Evolutionary conservation across 805 yeast species (phyloP), one percentile per base, ranked within the genome.

Genomic region (Yarrowia deformans): DNA sequence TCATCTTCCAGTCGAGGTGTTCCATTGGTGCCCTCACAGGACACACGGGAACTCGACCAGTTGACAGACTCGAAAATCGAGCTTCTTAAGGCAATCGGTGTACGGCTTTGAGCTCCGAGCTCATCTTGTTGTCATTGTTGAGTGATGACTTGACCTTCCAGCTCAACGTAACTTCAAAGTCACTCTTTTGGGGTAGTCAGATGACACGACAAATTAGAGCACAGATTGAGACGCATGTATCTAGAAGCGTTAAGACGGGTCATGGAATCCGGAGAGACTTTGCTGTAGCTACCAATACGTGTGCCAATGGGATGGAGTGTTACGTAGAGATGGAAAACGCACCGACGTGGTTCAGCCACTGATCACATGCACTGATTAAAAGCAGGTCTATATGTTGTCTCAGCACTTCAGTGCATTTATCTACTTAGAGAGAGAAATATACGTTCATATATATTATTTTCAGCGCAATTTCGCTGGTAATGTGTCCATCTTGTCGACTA

Each of bases 291-390:
- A 23, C 29, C 29, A 23, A 23, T 23, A 52, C 42, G 56, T 35
- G 40, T 50, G 12, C 56, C 56, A 50, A 50, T 50, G 14, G 18
- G 13, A 2, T 37, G 40, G 40, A 7, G 40, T 18, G 13, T 12
- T 52, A 8, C 42, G 13, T 52, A 52, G 35, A 52, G 56, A 52
- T 13, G 56, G 35, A 52, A 52, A 52, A 52, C 29, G 56, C 42
- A 29, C 52, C 4, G 52, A 4, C 14, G 29, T 23, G 18, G 16
- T 19, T 10, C 14, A 5, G 14, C 10, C 52, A 52, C 56, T 9
- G 42, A 42, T 34, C 40, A 34, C 35, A 10, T 48, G 52, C 52
- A 48, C 32, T 16, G 6, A 39, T 39, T 9, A 39, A 9, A 2
- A 4, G 45, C 18, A 40, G 18, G 16, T 40, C 40, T 39, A 9